phyloP scores from a whole-genome alignment of 1,139 yeast genomes.

The Taphrina sp. region DNA sequence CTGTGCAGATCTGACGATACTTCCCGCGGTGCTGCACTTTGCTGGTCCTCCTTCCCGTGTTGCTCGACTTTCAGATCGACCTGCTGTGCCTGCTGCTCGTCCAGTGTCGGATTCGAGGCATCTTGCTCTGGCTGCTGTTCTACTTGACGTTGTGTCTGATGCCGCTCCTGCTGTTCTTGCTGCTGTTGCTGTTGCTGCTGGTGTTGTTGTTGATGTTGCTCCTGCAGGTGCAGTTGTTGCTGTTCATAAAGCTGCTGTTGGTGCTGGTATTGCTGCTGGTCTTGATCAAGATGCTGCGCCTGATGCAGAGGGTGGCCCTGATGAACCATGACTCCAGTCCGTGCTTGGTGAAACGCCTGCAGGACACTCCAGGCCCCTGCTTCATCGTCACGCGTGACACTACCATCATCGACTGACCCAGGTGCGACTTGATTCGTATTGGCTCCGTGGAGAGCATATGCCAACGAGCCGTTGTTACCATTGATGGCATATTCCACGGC shows the following conservation, averaged over 20 bases:
- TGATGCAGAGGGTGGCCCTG: constrained; percentile 15
- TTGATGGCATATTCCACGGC: constrained; percentile 23
- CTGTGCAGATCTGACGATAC: too few relatives aligned
- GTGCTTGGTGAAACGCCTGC: constrained; percentile 17
- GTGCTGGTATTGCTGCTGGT: constrained; percentile 5
- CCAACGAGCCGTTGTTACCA: constrained; percentile 13
- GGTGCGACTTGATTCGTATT: neutral
- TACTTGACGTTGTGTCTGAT: neutral
- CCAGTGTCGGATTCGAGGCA: too few relatives aligned
- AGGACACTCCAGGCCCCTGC: constrained; percentile 26
- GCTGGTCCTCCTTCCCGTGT: too few relatives aligned
- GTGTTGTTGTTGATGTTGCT: constrained; percentile 6
- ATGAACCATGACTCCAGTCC: constrained; percentile 12
- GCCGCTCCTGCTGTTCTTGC: neutral
- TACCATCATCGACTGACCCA: constrained; percentile 8
- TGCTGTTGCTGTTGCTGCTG: neutral
- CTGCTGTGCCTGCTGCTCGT: too few relatives aligned
- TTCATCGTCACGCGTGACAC: constrained; percentile 18
- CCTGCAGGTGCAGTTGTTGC: constrained; percentile 2
- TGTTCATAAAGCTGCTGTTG: neutral
- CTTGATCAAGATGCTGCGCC: neutral
- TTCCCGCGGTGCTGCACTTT: too few relatives aligned
- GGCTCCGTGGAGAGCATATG: constrained; percentile 17
- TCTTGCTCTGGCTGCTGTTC: neutral
- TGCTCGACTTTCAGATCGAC: too few relatives aligned